Conservation (phyloP, 2,329 filamentous ascomycete species). For the Sordariomycetes sp. region DNA sequence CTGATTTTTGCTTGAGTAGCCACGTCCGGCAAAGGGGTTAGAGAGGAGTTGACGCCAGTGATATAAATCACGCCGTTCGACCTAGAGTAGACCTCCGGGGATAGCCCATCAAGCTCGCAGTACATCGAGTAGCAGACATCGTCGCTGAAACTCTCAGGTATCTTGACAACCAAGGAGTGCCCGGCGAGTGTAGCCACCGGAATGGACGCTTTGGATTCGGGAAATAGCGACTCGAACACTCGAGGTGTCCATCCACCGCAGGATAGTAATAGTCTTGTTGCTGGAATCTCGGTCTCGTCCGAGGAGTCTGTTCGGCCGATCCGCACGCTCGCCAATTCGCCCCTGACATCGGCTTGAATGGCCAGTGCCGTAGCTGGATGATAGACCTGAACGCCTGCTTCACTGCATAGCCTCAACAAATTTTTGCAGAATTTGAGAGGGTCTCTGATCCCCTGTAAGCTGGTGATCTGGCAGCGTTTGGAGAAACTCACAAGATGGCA, state of each 20-base stretch:
- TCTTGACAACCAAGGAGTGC: slow-evolving; percentile 60
- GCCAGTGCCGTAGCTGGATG: slow-evolving; percentile 50
- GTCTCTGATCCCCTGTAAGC: slow-evolving; percentile 36
- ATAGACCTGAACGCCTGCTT: slow-evolving; percentile 55
- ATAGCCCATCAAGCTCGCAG: slow-evolving; percentile 50
- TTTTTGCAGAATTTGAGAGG: slow-evolving; percentile 58
- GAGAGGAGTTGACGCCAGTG: slow-evolving; percentile 58
- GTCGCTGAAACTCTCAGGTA: slow-evolving; percentile 35
- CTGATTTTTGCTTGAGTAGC: slow-evolving; percentile 11
- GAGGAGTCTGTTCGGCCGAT: slow-evolving; percentile 34
- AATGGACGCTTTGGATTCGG: slow-evolving; percentile 37
- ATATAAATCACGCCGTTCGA: slow-evolving; percentile 62
- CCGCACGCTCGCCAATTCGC: slow-evolving; percentile 40
- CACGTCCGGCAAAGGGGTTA: slow-evolving; percentile 47
- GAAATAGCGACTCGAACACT: slow-evolving; percentile 59
- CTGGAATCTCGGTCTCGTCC: slow-evolving; percentile 44
- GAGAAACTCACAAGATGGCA: slow-evolving; percentile 50
- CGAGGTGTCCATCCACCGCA: slow-evolving; percentile 63
- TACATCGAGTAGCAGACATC: slow-evolving; percentile 60
- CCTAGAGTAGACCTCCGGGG: slow-evolving; percentile 63
- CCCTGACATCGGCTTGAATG: slow-evolving; percentile 38
- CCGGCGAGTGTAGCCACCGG: slow-evolving; percentile 51
- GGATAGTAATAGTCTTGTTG: slow-evolving; percentile 55
- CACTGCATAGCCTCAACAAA: slow-evolving; percentile 47
- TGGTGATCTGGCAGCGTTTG: not conserved